A percentile compares a stretch with the other conserved stretches of the same genome.
Conservation (phyloP, 495 filamentous ascomycete species). For the Tricharina praecox region DNA sequence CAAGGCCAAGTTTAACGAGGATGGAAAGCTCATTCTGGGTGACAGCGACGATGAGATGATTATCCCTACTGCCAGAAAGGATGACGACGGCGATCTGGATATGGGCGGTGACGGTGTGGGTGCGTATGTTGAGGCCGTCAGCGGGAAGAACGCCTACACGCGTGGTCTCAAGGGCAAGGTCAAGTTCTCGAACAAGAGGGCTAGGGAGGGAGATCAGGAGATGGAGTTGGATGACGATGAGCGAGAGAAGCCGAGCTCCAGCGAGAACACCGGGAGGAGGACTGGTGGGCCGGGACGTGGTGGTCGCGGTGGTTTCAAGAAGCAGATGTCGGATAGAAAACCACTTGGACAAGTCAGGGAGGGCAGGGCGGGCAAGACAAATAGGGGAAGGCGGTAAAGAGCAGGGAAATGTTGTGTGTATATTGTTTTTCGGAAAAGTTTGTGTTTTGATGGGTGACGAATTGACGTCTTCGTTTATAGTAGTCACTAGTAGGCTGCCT, state of each 20-base stretch:
- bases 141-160: slow-evolving; percentile 62
- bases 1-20: slow-evolving; percentile 57
- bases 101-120: slow-evolving; percentile 51
- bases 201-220: slow-evolving; percentile 40
- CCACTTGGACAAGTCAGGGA: slow-evolving; percentile 8
- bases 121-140: slow-evolving; percentile 82
- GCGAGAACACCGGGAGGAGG: slow-evolving; percentile 27
- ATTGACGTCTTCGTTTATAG: no score
- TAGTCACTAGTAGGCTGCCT: no score
- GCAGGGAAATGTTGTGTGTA: neutral
- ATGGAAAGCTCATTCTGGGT: slow-evolving; percentile 78
- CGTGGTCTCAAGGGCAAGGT: slow-evolving; percentile 70
- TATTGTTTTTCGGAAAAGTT: slow-evolving; percentile 3
- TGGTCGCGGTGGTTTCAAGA: slow-evolving; percentile 19
- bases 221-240: slow-evolving; percentile 60
- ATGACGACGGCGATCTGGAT: slow-evolving; percentile 39
- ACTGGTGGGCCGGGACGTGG: neutral
- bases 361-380: neutral
- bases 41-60: slow-evolving; percentile 26
- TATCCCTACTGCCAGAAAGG: slow-evolving; percentile 24
- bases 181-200: slow-evolving; percentile 63
- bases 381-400: neutral
- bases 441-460: neutral
- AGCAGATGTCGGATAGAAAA: slow-evolving; percentile 18
- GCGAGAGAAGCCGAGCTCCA: slow-evolving; percentile 36